A percentile compares a stretch with the other conserved stretches of the same genome.
Conservation (phyloP, 495 filamentous ascomycete genomes). For the Xylaria castorea region DNA sequence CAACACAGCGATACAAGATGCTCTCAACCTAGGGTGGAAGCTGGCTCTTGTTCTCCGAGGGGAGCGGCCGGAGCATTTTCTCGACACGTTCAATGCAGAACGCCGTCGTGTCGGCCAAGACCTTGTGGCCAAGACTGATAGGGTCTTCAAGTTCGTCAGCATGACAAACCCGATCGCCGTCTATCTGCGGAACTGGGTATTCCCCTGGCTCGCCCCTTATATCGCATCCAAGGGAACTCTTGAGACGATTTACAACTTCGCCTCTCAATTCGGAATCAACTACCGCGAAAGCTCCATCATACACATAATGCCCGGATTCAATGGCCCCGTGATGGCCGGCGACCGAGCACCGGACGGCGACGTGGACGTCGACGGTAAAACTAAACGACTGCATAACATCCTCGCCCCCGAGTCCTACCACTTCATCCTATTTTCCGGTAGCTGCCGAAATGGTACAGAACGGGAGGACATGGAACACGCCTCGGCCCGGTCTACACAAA, state of each 20-base stretch:
- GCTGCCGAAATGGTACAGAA: neutral
- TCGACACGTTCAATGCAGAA: slow-evolving; percentile 33
- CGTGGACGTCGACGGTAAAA: slow-evolving; percentile 15
- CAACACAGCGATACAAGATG: slow-evolving; percentile 72
- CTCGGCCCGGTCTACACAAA: neutral
- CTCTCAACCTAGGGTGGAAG: slow-evolving; percentile 81
- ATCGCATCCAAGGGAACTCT: neutral
- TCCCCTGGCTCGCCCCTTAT: neutral
- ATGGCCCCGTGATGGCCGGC: slow-evolving; percentile 37
- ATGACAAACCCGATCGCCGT: neutral
- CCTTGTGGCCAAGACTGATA: neutral
- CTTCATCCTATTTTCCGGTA: slow-evolving; percentile 8
- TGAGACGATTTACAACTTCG: slow-evolving; percentile 34
- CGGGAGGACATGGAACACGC: neutral
- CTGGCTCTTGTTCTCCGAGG: slow-evolving; percentile 58
- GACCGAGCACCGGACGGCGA: slow-evolving; percentile 44
- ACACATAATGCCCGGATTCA: slow-evolving; percentile 32
- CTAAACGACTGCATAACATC: slow-evolving; percentile 1
- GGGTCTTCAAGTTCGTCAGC: neutral
- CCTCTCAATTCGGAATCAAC: slow-evolving; percentile 43
- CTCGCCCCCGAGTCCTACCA: neutral
- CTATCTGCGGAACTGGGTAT: neutral
- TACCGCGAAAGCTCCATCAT: slow-evolving; percentile 45
- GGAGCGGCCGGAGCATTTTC: slow-evolving; percentile 25
- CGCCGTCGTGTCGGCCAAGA: slow-evolving; percentile 4